Evolutionary conservation across 2,329 filamentous ascomycete species (phyloP).

Genomic region (Neofusicoccum cordaticola): DNA sequence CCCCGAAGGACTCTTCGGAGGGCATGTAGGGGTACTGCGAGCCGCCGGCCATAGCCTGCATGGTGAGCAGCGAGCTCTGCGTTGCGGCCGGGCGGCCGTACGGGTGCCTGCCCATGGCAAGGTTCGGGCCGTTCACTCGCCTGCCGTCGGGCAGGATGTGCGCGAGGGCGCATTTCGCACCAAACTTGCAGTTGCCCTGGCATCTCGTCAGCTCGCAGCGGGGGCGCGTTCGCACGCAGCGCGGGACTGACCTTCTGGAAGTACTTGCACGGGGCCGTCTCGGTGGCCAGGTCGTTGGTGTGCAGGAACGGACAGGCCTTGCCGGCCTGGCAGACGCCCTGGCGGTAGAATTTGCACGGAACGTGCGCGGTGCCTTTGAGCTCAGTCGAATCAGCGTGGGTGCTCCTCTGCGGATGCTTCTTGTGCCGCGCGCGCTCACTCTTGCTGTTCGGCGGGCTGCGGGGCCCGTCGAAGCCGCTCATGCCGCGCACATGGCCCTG

Average conservation of each 20-base stretch:
- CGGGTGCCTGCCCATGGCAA: constrained; percentile 51
- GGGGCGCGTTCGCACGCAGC: background rate
- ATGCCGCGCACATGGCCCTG: constrained; percentile 32
- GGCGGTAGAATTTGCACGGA: constrained; percentile 98
- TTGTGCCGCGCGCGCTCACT: constrained; percentile 30
- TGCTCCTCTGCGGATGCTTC: background rate
- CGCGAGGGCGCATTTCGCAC: constrained; percentile 93
- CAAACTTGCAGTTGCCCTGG: constrained; percentile 98
- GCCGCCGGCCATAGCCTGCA: constrained; percentile 48
- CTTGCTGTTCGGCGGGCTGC: constrained; percentile 51
- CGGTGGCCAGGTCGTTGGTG: constrained; percentile 77
- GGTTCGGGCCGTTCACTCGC: constrained; percentile 75
- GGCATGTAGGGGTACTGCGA: constrained; percentile 40
- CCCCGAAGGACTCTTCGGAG: constrained; percentile 40
- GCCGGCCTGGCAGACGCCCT: constrained; percentile 93
- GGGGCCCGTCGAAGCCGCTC: constrained; percentile 35
- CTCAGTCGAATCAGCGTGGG: constrained; percentile 23
- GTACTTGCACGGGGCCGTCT: constrained; percentile 93
- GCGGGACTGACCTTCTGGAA: constrained; percentile 76
- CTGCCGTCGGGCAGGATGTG: constrained; percentile 93
- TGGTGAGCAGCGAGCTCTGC: constrained; percentile 66
- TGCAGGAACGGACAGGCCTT: constrained; percentile 96
- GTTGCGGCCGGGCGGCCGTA: constrained; percentile 61
- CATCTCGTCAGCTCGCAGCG: constrained; percentile 11
- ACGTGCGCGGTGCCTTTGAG: constrained; percentile 85